phyloP scores from a whole-genome alignment of 108 stramenopile genomes.

The Cyclotella atomus region DNA sequence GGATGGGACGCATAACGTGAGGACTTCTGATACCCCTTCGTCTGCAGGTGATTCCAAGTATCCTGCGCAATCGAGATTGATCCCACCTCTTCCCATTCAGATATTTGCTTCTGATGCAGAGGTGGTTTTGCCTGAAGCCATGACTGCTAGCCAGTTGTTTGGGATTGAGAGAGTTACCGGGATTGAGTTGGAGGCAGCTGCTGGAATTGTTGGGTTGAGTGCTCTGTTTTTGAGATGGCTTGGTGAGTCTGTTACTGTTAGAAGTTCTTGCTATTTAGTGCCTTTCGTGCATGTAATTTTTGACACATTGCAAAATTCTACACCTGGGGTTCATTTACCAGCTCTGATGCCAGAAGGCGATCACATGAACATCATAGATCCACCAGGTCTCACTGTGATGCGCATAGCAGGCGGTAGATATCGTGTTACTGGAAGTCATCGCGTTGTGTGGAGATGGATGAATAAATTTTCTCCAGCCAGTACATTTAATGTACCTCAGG shows the following conservation, averaged over 20 bases:
- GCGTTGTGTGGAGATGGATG: conserved; percentile 91
- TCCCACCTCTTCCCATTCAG: conserved; percentile 68
- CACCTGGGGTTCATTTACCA: too few relatives aligned
- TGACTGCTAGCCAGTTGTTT: conserved; percentile 87
- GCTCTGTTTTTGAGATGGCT: conserved; percentile 85
- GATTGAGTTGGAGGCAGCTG: conserved; percentile 88
- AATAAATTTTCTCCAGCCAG: conserved; percentile 76
- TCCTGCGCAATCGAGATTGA: not conserved
- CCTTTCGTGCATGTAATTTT: not conserved
- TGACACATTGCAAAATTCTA: too few relatives aligned
- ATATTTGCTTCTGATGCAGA: conserved; percentile 88
- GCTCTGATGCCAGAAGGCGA: conserved; percentile 91
- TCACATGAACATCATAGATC: conserved; percentile 87
- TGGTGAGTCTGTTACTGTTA: too few relatives aligned
- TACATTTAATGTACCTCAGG: not conserved
- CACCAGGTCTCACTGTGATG: conserved; percentile 91
- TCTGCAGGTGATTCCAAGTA: not conserved
- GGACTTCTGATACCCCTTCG: not conserved
- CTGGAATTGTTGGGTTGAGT: conserved; percentile 74
- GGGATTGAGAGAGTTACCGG: conserved; percentile 83
- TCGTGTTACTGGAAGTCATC: conserved; percentile 87
- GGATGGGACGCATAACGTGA: not conserved
- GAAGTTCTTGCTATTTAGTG: not conserved
- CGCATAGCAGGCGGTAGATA: conserved; percentile 87
- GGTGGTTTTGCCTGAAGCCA: conserved; percentile 85